Base-by-base conservation (phyloP, 306 rosid species). In the Dalbergia cochinchinensis region DNA sequence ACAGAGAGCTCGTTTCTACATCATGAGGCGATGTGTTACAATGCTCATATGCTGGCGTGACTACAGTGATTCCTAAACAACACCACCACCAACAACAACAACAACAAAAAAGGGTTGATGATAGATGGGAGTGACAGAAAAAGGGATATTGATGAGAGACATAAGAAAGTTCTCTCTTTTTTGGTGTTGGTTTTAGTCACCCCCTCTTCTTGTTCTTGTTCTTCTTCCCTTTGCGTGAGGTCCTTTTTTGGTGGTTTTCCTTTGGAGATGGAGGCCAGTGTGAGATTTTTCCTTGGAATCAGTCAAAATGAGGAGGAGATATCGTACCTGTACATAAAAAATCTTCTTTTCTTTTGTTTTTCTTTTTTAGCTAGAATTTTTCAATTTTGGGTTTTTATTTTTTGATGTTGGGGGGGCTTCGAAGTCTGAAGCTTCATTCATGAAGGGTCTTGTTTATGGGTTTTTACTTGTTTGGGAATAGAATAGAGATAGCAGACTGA, bases 11-110 rank as follows among this genome's bases (percentile, higher is more conserved):
- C 87, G 97, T 22, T 92, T 94, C 88, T 94, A 94, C 86, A 94
- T 94, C 89, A 67, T 94, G 94, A 76, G 98, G 76, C 88, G 98
- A 6, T 94, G 98, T 42, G 91, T 94, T 3, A 83, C 90, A 42
- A 94, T 94, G 97, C 97, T 94, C 71, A 90, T 94, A 71, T 94
- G 98, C 83, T 94, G 98, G 98, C 92, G 87, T 44, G 97, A 94
- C 53, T 89, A 90, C 80, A 83, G 82, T 60, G 97, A 94, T 81
- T 90, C 98, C 1, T 88, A 59, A 82, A 76, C 13, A 59, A 57
- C 10, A 5, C 0, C 7, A 13, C 4, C 18, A 51, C 4, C 18
- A 51, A 42, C 11, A 59, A 20, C 22, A 20, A 20, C 22, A 20
- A 20, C 22, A 20, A 20, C 22, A 20, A 41, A 55, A 75, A 33